Evolutionary conservation across 2,329 filamentous ascomycete genomes (phyloP), one percentile per base, ranked within the genome.

Genomic region (Clarireedia monteithiana): DNA sequence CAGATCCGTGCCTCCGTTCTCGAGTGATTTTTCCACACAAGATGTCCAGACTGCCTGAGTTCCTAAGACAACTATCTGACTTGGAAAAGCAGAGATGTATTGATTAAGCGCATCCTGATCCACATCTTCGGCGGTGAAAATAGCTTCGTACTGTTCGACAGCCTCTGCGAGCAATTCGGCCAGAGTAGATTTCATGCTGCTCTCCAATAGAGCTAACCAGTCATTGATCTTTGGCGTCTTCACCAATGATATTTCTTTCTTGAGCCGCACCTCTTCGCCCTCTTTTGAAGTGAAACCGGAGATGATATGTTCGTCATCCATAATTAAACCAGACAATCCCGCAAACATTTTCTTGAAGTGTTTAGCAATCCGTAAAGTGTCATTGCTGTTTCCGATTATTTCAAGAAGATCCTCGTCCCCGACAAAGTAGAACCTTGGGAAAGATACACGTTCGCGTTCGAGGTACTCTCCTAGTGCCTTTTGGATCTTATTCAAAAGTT

Each of bases 321-420:
- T 92, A 44, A 91, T 77, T 38, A 99, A 80, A 3, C 94, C 94
- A 4, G 87, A 92, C 48, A 99, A 79, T 60, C 94, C 94, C 61
- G 95, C 94, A 77, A 99, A 99, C 94, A 99, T 99, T 78, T 99
- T 99, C 71, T 95, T 92, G 77, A 99, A 91, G 75, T 99, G 95
- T 71, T 99, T 99, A 42, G 94, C 90, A 63, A 99, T 95, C 54
- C 94, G 91, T 59, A 94, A 75, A 9, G 92, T 96, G 68, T 99
- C 94, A 67, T 96, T 96, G 74, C 92, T 97, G 72, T 99, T 99
- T 69, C 94, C 94, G 62, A 99, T 99, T 74, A 99, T 99, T 72
- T 99, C 94, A 24, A 99, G 79, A 56, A 99, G 76, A 72, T 99
- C 94, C 69, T 99, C 95, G 67, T 99, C 95, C 71, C 94, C 94